Conservation (phyloP, 768 basidiomycete species). For the Russula lepida region DNA sequence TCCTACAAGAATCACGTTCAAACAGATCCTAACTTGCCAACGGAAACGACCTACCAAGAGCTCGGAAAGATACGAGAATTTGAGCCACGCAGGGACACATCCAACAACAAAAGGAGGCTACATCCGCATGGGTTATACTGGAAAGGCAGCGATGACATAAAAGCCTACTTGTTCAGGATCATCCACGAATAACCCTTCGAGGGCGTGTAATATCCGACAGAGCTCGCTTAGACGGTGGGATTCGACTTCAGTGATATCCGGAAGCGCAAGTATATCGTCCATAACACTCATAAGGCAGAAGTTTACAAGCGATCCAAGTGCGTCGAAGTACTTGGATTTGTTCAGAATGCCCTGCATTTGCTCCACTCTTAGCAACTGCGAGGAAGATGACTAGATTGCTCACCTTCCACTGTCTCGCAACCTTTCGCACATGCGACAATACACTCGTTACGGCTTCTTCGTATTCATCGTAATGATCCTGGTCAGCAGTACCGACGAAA, state of each 20-base stretch:
- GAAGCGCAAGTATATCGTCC: conserved; percentile 61
- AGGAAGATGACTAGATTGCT: conserved; percentile 17
- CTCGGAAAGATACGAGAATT: conserved; percentile 90
- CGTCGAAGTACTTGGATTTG: conserved; percentile 63
- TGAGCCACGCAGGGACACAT: conserved; percentile 90
- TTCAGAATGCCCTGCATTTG: conserved; percentile 50
- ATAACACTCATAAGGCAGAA: conserved; percentile 58
- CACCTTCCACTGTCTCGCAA: conserved; percentile 71
- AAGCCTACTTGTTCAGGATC: conserved; percentile 47
- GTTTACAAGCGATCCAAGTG: conserved; percentile 64
- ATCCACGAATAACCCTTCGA: conserved; percentile 76
- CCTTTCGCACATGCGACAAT: conserved; percentile 51
- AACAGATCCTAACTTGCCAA: conserved; percentile 1
- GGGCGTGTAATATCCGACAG: conserved; percentile 64
- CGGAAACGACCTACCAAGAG: conserved; percentile 56
- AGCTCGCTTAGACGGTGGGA: conserved; percentile 78
- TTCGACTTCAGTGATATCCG: conserved; percentile 84
- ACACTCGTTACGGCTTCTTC: conserved; percentile 58
- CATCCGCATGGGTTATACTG: conserved; percentile 3
- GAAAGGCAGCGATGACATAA: not conserved
- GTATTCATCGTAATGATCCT: conserved; percentile 69
- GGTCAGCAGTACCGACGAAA: conserved; percentile 60
- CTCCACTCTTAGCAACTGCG: not conserved
- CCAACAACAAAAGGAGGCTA: conserved; percentile 70
- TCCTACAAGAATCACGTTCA: conserved; percentile 43